Evolutionary conservation across 1,139 yeast species (phyloP).

Genomic region (Yamadazyma songkhlaensis): DNA sequence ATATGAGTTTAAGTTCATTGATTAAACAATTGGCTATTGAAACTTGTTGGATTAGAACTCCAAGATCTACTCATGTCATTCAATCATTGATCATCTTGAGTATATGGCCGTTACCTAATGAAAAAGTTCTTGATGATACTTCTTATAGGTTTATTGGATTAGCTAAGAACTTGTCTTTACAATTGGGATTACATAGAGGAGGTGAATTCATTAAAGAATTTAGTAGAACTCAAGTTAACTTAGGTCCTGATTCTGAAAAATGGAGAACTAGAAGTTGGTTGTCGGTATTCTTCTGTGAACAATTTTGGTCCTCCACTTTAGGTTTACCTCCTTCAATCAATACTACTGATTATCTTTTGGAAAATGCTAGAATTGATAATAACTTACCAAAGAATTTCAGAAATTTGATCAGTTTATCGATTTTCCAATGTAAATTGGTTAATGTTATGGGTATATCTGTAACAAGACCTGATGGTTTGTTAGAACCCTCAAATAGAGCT

Average conservation of each 20-base stretch:
- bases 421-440: constrained; percentile 81
- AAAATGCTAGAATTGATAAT: constrained; percentile 70
- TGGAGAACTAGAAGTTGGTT: constrained; percentile 96
- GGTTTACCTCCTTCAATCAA: constrained; percentile 84
- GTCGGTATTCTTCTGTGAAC: constrained; percentile 83
- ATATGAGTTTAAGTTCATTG: constrained; percentile 70
- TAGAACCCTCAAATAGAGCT: constrained; percentile 81
- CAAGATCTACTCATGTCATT: constrained; percentile 89
- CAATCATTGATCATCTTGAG: constrained; percentile 82
- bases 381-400: constrained; percentile 70
- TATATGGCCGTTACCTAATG: constrained; percentile 92
- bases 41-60: constrained; percentile 91
- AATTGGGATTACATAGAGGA: constrained; percentile 91
- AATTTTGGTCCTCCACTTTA: constrained; percentile 83
- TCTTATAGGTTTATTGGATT: constrained; percentile 85
- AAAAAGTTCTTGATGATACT: constrained; percentile 88
- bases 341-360: constrained; percentile 79
- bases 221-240: constrained; percentile 81
- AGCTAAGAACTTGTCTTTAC: constrained; percentile 82
- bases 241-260: constrained; percentile 83
- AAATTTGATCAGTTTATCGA: constrained; percentile 68
- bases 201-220: constrained; percentile 85
- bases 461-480: constrained; percentile 84
- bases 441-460: constrained; percentile 87
- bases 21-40: constrained; percentile 88